These are phyloP conservation scores for Salix koriyanagi DNA, from an alignment of 345 rosid species.

Conservation along the genomic window DNA sequence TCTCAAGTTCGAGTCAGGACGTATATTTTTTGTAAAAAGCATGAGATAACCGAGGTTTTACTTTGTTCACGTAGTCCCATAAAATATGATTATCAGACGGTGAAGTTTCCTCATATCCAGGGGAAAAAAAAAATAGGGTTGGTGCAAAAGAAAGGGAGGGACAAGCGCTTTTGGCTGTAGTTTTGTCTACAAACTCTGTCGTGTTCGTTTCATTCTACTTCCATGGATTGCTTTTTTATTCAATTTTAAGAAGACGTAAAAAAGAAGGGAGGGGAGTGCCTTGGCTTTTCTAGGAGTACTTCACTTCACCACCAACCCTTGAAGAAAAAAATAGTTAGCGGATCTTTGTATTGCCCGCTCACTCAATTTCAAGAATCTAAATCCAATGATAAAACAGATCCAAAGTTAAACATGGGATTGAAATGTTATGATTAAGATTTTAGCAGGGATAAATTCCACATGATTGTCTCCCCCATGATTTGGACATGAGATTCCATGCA, in stretches of 20 bases:
- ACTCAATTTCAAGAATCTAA: conserved; percentile 21
- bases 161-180: neutral
- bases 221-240: neutral
- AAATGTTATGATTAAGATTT: conserved; percentile 1
- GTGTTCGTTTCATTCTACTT: neutral
- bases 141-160: neutral
- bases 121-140: too few relatives aligned
- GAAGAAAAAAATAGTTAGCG: too few relatives aligned
- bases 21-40: fast-evolving
- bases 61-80: fast-evolving
- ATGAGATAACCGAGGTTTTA: too few relatives aligned
- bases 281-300: neutral
- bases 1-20: too few relatives aligned
- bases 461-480: conserved; percentile 13
- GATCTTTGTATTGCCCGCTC: neutral
- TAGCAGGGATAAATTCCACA: conserved; percentile 2
- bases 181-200: conserved; percentile 8
- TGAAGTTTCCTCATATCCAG: too few relatives aligned
- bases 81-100: too few relatives aligned
- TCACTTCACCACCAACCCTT: neutral
- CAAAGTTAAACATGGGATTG: conserved; percentile 16
- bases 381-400: conserved; percentile 21
- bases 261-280: neutral
- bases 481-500: conserved; percentile 23
- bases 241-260: neutral